Percentiles rank a stretch among this genome's conserved stretches.
Evolutionary conservation across 129 eudicot species (phyloP).

Genomic region (Flaveria bidentis): DNA sequence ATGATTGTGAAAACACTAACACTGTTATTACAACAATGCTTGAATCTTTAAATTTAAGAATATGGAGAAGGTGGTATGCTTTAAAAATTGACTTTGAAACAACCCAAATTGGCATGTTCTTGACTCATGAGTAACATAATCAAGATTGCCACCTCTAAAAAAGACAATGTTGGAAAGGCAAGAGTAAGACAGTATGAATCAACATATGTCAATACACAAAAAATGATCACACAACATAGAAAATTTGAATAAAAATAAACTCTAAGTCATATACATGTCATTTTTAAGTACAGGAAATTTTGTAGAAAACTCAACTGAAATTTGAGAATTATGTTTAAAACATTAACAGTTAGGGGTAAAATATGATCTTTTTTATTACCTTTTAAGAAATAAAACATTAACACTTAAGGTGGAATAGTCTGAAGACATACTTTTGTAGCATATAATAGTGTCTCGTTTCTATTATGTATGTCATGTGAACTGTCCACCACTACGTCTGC

Average conservation of each 20-base stretch:
- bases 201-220: too few species aligned
- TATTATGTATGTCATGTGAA: constrained; percentile 54
- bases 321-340: neutral
- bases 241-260: neutral
- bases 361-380: neutral
- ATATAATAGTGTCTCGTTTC: constrained; percentile 68
- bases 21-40: too few species aligned
- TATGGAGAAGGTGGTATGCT: too few species aligned
- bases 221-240: too few species aligned
- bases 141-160: constrained; percentile 5
- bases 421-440: constrained; percentile 61
- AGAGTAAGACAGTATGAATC: too few species aligned
- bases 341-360: neutral
- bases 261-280: neutral
- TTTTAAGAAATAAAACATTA: neutral
- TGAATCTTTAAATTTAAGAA: too few species aligned
- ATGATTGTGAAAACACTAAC: too few species aligned
- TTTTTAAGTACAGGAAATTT: constrained; percentile 17
- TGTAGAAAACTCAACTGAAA: neutral
- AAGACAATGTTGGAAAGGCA: neutral
- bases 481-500: constrained; percentile 71
- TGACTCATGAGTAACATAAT: neutral
- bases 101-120: too few species aligned
- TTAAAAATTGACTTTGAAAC: too few species aligned
- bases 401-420: constrained; percentile 20